A percentile compares a stretch with the other conserved stretches of the same genome.
These are phyloP conservation scores for Sungouiozyma ichnusensis DNA, from an alignment of 805 yeast species.

Conservation along the genomic window DNA sequence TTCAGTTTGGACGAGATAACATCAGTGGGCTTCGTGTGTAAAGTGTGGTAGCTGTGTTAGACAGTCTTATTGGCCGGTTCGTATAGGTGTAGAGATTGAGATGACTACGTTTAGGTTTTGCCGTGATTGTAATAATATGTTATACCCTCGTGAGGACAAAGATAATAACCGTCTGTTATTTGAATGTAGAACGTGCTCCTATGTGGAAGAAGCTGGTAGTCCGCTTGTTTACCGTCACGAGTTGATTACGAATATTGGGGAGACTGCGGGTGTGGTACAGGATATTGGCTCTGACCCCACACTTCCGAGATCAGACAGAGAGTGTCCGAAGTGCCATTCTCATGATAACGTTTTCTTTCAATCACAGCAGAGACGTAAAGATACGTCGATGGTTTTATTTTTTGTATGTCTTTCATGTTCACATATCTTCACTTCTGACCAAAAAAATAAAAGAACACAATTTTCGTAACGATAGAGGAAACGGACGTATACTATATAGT, in stretches of 20 bases:
- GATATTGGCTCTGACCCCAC: constrained; percentile 98
- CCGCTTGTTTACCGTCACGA: constrained; percentile 89
- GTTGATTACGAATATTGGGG: constrained; percentile 79
- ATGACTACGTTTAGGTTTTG: constrained; percentile 96
- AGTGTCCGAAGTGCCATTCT: constrained; percentile 82
- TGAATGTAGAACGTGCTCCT: constrained; percentile 90
- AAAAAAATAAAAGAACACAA: constrained; percentile 29
- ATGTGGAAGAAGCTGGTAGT: constrained; percentile 82
- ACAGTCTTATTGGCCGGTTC: too few species aligned
- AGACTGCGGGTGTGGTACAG: constrained; percentile 93
- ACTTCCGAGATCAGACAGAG: constrained; percentile 87
- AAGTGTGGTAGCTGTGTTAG: too few species aligned
- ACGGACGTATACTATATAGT: too few species aligned
- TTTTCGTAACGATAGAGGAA: too few species aligned
- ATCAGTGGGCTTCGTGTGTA: too few species aligned
- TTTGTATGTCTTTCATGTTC: constrained; percentile 87
- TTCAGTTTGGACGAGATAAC: too few species aligned
- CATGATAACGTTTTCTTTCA: constrained; percentile 94
- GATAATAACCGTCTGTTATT: constrained; percentile 59
- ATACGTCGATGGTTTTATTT: constrained; percentile 89
- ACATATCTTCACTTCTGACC: constrained; percentile 42
- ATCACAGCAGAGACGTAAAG: constrained; percentile 88
- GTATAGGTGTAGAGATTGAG: neutral
- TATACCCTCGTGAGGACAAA: constrained; percentile 93
- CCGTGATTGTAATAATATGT: constrained; percentile 93